A percentile compares a stretch with the other conserved stretches of the same genome.
Evolutionary conservation across 108 stramenopile genomes (phyloP).

Genomic region (Parmales sp.): DNA sequence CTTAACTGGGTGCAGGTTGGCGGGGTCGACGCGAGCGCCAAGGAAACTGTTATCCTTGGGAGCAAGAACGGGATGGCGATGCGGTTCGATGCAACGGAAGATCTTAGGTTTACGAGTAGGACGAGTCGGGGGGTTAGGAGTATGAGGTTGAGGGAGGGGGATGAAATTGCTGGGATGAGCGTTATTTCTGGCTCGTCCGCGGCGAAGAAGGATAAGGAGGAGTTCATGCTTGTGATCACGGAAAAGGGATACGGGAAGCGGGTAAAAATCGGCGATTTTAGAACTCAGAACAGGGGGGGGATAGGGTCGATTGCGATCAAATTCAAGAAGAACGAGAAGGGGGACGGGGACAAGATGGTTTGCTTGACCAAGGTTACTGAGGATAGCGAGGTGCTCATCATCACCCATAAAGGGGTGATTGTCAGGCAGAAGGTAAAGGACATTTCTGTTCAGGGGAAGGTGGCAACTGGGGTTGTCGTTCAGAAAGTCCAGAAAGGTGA

Average conservation of each 20-base stretch:
- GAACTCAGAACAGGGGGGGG: constrained; percentile 56
- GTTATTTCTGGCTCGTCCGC: constrained; percentile 25
- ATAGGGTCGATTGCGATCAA: constrained; percentile 81
- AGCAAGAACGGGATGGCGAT: constrained; percentile 63
- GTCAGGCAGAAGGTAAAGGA: constrained; percentile 68
- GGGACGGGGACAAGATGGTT: constrained; percentile 41
- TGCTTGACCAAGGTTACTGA: constrained; percentile 66
- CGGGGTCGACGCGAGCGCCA: too few relatives aligned
- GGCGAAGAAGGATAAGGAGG: constrained; percentile 16
- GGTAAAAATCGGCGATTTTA: constrained; percentile 60
- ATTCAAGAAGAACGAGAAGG: constrained; percentile 51
- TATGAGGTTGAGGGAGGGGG: constrained; percentile 73
- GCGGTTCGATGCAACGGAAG: constrained; percentile 47
- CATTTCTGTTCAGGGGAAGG: constrained; percentile 62
- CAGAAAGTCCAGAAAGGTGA: constrained; percentile 75
- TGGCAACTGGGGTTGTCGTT: constrained; percentile 78
- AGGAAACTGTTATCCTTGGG: constrained; percentile 68
- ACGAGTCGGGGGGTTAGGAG: constrained; percentile 71
- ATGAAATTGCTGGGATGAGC: constrained; percentile 75
- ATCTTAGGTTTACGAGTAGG: constrained; percentile 63
- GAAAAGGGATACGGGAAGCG: constrained; percentile 80
- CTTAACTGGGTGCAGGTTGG: constrained; percentile 66
- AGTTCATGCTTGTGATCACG: constrained; percentile 68
- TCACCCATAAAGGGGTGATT: constrained; percentile 77
- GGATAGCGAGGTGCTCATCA: constrained; percentile 76